These are phyloP conservation scores for Calonectria leucothoes DNA, from an alignment of 2,329 filamentous ascomycete genomes.

Conservation along the genomic window DNA sequence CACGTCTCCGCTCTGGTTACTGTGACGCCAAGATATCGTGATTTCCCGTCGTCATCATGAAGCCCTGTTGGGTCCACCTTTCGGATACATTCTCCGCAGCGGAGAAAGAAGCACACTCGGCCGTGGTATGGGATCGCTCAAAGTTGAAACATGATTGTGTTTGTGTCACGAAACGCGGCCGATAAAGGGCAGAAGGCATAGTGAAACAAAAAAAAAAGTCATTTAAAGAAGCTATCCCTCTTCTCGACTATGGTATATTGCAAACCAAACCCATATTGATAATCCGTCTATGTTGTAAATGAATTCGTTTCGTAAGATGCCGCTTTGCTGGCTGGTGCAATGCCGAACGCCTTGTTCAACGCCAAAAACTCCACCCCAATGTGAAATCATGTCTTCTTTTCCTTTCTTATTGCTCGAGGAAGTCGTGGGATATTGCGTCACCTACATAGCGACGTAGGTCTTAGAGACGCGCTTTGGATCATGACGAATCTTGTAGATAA, in stretches of 20 bases:
- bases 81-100: neutral
- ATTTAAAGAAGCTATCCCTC: conserved; percentile 17
- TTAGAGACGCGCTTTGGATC: conserved; percentile 44
- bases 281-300: conserved; percentile 27
- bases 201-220: conserved; percentile 5
- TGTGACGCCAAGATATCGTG: neutral
- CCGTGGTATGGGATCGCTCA: neutral
- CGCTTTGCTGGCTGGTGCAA: conserved; percentile 6
- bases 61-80: neutral
- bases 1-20: neutral
- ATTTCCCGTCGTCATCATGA: neutral
- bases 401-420: neutral
- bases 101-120: neutral
- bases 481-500: conserved; percentile 74
- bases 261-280: conserved; percentile 33
- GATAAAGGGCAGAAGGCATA: neutral
- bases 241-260: conserved; percentile 38
- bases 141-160: neutral
- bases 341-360: conserved; percentile 15
- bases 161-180: no score
- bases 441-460: conserved; percentile 28
- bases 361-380: conserved; percentile 28
- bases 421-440: neutral
- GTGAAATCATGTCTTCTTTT: conserved; percentile 7
- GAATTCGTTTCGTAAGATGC: conserved; percentile 30